Evolutionary conservation across 768 basidiomycete species (phyloP).

Genomic region (Candolleomyces eurysporus): DNA sequence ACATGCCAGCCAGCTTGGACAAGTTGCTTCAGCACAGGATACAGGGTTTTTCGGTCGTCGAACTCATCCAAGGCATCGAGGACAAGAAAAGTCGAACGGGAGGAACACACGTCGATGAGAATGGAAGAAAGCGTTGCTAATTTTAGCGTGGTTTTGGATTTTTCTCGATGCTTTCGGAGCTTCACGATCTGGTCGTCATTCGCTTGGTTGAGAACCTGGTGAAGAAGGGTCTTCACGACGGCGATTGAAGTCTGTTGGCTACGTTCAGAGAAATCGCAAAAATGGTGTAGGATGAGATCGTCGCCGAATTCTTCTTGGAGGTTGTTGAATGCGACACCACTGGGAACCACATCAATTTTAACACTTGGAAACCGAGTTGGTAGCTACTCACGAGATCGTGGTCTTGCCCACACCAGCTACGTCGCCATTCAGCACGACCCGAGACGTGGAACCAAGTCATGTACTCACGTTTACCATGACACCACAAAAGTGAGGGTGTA

Average conservation of each 20-base stretch:
- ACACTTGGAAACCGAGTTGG: background rate
- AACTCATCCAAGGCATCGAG: background rate
- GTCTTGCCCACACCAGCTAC: background rate
- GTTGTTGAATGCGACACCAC: background rate
- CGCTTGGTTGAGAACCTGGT: background rate
- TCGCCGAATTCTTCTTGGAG: background rate
- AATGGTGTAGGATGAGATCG: background rate
- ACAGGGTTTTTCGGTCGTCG: background rate
- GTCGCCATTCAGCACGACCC: too few relatives aligned
- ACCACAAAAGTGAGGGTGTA: background rate
- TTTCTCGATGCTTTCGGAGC: background rate
- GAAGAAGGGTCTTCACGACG: background rate
- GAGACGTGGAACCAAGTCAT: background rate
- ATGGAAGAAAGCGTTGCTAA: background rate
- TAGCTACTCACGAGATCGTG: background rate
- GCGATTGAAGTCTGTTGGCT: background rate
- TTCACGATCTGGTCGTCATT: background rate
- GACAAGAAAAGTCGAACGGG: background rate
- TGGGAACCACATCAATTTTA: background rate
- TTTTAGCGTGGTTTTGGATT: background rate
- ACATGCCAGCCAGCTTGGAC: background rate
- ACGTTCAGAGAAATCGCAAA: background rate
- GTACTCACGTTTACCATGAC: background rate
- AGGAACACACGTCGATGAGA: background rate
- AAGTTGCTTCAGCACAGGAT: background rate